Conservation (phyloP, 2,329 filamentous ascomycete genomes). For the Aureobasidium sp. region DNA sequence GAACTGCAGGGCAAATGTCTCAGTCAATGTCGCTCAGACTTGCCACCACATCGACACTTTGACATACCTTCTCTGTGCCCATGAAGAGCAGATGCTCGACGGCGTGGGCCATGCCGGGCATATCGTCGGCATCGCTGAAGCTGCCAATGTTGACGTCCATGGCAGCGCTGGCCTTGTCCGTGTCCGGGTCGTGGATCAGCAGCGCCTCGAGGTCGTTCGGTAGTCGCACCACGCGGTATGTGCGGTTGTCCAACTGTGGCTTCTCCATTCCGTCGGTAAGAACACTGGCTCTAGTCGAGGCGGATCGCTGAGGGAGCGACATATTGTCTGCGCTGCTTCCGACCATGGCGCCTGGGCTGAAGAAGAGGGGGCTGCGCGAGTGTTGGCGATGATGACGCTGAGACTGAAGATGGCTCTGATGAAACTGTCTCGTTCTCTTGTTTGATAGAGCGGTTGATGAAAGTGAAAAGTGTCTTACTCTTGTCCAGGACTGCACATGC, state of each 20-base stretch:
- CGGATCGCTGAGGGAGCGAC: constrained; percentile 13
- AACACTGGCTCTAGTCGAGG: constrained; percentile 22
- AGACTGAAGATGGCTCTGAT: not conserved
- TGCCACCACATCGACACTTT: not conserved
- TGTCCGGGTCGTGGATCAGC: constrained; percentile 86
- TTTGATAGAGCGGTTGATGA: not conserved
- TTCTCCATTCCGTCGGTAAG: constrained; percentile 66
- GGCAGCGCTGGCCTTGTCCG: constrained; percentile 92
- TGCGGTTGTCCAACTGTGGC: constrained; percentile 73
- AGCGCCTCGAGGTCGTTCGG: constrained; percentile 83
- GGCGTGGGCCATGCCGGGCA: constrained; percentile 92
- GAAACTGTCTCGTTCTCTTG: not conserved
- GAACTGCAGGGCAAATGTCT: constrained; percentile 46
- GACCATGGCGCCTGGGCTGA: constrained; percentile 14
- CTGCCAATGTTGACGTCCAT: constrained; percentile 94
- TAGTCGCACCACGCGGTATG: constrained; percentile 79
- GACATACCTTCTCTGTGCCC: constrained; percentile 80
- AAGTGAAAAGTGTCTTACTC: constrained; percentile 9
- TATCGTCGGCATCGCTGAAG: constrained; percentile 82
- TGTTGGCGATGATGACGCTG: constrained; percentile 1
- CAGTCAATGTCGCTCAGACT: not conserved
- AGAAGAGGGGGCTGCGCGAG: not conserved
- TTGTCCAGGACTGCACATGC: constrained; percentile 5
- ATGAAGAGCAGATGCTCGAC: constrained; percentile 97
- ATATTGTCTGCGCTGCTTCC: constrained; percentile 7